A percentile compares a stretch with the other conserved stretches of the same genome.
phyloP scores from a whole-genome alignment of 1,284 basidiomycete genomes.

The Naganishia sp. region DNA sequence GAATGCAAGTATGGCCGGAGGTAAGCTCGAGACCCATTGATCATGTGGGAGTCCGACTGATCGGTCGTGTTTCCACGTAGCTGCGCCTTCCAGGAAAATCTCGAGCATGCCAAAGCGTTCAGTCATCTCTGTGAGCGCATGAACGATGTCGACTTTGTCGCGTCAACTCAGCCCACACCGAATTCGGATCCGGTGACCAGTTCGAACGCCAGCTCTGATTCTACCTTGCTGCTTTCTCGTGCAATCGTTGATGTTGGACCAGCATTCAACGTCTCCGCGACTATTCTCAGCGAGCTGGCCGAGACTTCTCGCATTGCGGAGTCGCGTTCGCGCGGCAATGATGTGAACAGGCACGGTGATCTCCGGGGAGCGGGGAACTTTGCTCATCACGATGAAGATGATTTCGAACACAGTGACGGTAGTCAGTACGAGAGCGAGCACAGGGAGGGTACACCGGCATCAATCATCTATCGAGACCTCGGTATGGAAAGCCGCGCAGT shows the following conservation, averaged over 20 bases:
- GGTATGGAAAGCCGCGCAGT: constrained; percentile 17
- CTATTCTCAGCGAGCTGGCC: too few relatives aligned
- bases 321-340: too few relatives aligned
- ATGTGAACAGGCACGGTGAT: too few relatives aligned
- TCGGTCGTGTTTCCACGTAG: neutral
- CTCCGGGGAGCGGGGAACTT: too few relatives aligned
- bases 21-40: constrained; percentile 2
- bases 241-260: constrained; percentile 22
- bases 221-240: constrained; percentile 38
- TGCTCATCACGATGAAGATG: constrained; percentile 4
- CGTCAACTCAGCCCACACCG: constrained; percentile 39
- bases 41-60: neutral
- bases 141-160: constrained; percentile 13
- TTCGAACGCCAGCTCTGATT: constrained; percentile 41
- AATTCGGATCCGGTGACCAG: constrained; percentile 34
- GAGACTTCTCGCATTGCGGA: too few relatives aligned
- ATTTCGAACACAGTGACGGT: constrained; percentile 20
- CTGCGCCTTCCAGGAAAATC: constrained; percentile 25
- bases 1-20: constrained; percentile 28
- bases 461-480: constrained; percentile 4
- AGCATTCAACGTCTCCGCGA: constrained; percentile 5
- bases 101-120: constrained; percentile 26
- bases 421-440: constrained; percentile 9
- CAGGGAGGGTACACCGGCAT: constrained; percentile 9
- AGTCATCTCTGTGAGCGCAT: constrained; percentile 26